These are phyloP conservation scores for Scheffersomyces quercinus DNA, from an alignment of 1,139 yeast genomes.

Conservation along the genomic window DNA sequence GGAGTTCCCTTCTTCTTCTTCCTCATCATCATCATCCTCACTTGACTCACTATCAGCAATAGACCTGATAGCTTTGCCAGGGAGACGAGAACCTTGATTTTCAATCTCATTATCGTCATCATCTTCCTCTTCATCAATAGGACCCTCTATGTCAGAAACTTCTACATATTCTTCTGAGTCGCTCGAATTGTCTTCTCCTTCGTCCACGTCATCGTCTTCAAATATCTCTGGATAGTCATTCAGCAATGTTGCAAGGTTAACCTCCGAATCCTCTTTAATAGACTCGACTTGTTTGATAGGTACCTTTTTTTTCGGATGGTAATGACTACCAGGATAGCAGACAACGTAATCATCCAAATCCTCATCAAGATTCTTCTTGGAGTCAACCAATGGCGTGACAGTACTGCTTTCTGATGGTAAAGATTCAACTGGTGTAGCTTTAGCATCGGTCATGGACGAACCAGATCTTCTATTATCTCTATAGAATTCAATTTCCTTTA, in stretches of 20 bases:
- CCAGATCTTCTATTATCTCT: not conserved
- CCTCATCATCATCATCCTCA: conserved; percentile 14
- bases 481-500: conserved; percentile 41
- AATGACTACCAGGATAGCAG: conserved; percentile 33
- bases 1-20: conserved; percentile 6
- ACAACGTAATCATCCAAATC: conserved; percentile 23
- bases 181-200: conserved; percentile 20
- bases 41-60: not conserved
- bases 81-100: not conserved
- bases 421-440: not conserved
- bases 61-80: no score
- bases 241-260: not conserved
- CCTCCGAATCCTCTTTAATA: conserved; percentile 8
- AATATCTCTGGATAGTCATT: conserved; percentile 4
- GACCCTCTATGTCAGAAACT: conserved; percentile 2
- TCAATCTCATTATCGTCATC: conserved; percentile 11
- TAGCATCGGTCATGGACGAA: conserved; percentile 12
- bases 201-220: conserved; percentile 18
- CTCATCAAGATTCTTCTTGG: conserved; percentile 8
- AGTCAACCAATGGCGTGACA: not conserved
- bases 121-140: conserved; percentile 7
- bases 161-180: conserved; percentile 11
- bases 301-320: conserved; percentile 9
- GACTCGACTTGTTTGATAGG: conserved; percentile 14
- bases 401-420: not conserved